Conservation (phyloP, 768 basidiomycete genomes). For the Sarcodon aspratus region DNA sequence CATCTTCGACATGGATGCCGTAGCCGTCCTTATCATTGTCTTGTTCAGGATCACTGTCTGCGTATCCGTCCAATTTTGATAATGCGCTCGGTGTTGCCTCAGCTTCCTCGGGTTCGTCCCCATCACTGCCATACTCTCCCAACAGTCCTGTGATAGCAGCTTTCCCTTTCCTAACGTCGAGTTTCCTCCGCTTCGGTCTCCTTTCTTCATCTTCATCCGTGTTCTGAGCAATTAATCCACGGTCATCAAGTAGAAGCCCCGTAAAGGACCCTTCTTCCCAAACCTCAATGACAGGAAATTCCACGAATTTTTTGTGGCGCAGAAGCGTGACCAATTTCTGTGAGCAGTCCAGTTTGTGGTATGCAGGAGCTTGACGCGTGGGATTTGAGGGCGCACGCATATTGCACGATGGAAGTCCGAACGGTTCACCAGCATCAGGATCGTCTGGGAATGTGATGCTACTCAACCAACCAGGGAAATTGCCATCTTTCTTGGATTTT, state of each 20-base stretch:
- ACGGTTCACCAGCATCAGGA: conserved; percentile 40
- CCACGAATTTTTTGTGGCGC: conserved; percentile 57
- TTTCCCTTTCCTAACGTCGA: conserved; percentile 39
- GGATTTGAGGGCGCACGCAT: conserved; percentile 34
- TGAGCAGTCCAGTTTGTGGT: conserved; percentile 45
- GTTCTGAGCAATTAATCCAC: conserved; percentile 28
- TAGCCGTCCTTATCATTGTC: conserved; percentile 10
- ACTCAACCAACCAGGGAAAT: conserved; percentile 43
- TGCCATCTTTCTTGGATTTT: conserved; percentile 31
- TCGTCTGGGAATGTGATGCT: conserved; percentile 38
- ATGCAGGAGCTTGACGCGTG: conserved; percentile 19
- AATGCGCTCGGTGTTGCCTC: conserved; percentile 22
- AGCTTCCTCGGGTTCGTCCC: conserved; percentile 24
- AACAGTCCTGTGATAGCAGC: conserved; percentile 46
- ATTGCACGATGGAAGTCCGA: conserved; percentile 46
- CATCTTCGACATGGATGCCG: conserved; percentile 23
- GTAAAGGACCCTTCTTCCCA: conserved; percentile 52
- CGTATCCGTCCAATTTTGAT: conserved; percentile 31
- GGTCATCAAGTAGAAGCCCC: conserved; percentile 45
- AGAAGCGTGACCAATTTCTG: conserved; percentile 37
- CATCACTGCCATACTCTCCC: conserved; percentile 48
- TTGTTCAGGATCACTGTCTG: conserved; percentile 30
- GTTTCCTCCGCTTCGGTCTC: conserved; percentile 41
- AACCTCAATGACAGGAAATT: conserved; percentile 77
- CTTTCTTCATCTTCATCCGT: conserved; percentile 20